These are phyloP conservation scores for Aschersonia sp. DNA, from an alignment of 2,329 filamentous ascomycete genomes.

Conservation along the genomic window DNA sequence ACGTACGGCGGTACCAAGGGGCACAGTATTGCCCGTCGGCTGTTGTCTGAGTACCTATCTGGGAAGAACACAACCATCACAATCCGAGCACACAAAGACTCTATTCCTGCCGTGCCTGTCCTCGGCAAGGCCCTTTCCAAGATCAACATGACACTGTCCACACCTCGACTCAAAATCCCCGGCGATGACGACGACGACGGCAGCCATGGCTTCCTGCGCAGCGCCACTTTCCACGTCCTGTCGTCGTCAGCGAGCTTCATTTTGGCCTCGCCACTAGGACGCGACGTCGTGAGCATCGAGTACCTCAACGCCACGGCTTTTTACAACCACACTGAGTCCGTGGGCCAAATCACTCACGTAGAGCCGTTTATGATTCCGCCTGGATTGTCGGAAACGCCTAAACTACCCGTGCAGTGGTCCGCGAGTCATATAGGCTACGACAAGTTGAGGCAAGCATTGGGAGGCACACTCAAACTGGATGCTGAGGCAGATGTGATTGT, in stretches of 20 bases:
- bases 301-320: conserved; percentile 71
- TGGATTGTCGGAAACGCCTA: conserved; percentile 57
- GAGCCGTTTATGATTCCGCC: conserved; percentile 65
- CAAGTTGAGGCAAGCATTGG: conserved; percentile 64
- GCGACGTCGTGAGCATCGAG: conserved; percentile 64
- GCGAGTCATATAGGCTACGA: conserved; percentile 69
- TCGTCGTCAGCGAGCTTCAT: conserved; percentile 78
- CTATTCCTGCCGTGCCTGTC: conserved; percentile 58
- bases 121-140: conserved; percentile 60
- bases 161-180: conserved; percentile 52
- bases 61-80: conserved; percentile 74
- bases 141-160: conserved; percentile 56
- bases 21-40: conserved; percentile 47
- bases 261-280: conserved; percentile 61
- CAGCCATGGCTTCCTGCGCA: conserved; percentile 58
- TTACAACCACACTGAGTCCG: conserved; percentile 65
- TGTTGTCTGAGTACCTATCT: conserved; percentile 78
- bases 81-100: conserved; percentile 54
- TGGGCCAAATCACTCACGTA: conserved; percentile 66
- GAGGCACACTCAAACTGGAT: conserved; percentile 65
- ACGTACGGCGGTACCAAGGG: conserved; percentile 45
- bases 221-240: conserved; percentile 75
- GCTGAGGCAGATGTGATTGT: conserved; percentile 65
- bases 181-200: conserved; percentile 22
- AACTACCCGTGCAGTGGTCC: conserved; percentile 70